Conservation (phyloP, 768 basidiomycete genomes). For the Kwoniella botswanensis region DNA sequence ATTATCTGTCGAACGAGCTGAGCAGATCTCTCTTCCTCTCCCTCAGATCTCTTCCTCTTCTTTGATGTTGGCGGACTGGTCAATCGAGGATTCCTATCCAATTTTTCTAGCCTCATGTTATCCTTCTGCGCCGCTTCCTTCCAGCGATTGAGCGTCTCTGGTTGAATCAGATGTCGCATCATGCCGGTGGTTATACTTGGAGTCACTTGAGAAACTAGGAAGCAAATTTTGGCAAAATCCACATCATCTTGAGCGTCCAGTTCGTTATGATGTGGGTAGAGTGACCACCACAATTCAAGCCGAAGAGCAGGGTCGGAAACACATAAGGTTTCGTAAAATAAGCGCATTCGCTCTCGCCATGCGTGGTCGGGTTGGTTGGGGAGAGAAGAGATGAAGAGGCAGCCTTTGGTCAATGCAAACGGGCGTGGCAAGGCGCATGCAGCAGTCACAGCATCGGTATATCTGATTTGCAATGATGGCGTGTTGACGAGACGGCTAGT, state of each 20-base stretch:
- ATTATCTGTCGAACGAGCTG: background rate
- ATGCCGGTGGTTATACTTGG: slow-evolving; percentile 13
- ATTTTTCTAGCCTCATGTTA: background rate
- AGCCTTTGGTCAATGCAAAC: slow-evolving; percentile 10
- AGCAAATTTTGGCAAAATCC: slow-evolving; percentile 19
- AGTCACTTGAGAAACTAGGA: slow-evolving; percentile 17
- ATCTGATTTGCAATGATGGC: slow-evolving; percentile 10
- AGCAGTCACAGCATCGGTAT: background rate
- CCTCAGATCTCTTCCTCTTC: slow-evolving; percentile 21
- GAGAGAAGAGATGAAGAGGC: slow-evolving; percentile 9
- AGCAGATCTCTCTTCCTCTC: background rate
- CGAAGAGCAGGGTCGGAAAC: slow-evolving; percentile 6
- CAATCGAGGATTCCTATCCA: background rate
- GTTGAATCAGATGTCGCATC: slow-evolving; percentile 2
- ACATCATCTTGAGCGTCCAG: background rate
- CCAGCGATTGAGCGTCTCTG: slow-evolving; percentile 1
- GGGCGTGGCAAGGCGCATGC: background rate
- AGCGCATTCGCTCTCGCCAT: background rate
- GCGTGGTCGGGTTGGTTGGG: background rate
- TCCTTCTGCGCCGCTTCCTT: background rate
- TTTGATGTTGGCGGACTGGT: background rate
- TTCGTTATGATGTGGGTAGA: slow-evolving; percentile 7
- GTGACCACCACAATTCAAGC: slow-evolving; percentile 28
- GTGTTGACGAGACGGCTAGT: slow-evolving; percentile 2
- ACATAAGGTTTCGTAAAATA: slow-evolving; percentile 1